Conservation (phyloP, 176 grass and related monocot genomes). For the Poa annua region DNA sequence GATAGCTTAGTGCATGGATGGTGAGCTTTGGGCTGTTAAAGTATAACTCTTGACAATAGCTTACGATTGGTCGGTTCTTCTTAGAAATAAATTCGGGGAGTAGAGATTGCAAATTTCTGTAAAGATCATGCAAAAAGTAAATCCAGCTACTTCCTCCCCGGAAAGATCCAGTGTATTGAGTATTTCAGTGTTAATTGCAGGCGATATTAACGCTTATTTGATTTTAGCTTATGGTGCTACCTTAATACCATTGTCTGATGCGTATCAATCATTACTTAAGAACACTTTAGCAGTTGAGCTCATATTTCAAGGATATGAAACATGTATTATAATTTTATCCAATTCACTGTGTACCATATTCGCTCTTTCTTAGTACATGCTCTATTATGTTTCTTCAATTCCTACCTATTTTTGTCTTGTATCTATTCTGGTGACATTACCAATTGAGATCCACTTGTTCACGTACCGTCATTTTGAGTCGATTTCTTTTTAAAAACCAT, state of each 20-base stretch:
- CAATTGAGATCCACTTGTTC: not conserved
- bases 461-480: not conserved
- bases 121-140: conserved; percentile 7
- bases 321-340: conserved; percentile 8
- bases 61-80: not conserved
- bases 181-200: not conserved
- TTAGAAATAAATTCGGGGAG: not conserved
- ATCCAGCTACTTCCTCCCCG: not conserved
- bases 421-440: not conserved
- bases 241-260: not conserved
- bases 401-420: not conserved
- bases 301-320: conserved; percentile 1
- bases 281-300: not conserved
- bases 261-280: not conserved
- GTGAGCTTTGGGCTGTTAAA: not conserved
- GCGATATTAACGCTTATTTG: conserved; percentile 5
- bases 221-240: conserved; percentile 2
- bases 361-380: not conserved
- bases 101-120: not conserved
- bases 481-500: not conserved
- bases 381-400: conserved; percentile 10
- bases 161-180: not conserved
- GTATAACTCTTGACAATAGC: not conserved
- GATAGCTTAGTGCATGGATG: not conserved
- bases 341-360: not conserved